Evolutionary conservation across 495 filamentous ascomycete species (phyloP).

Genomic region (Penicillium lividum): DNA sequence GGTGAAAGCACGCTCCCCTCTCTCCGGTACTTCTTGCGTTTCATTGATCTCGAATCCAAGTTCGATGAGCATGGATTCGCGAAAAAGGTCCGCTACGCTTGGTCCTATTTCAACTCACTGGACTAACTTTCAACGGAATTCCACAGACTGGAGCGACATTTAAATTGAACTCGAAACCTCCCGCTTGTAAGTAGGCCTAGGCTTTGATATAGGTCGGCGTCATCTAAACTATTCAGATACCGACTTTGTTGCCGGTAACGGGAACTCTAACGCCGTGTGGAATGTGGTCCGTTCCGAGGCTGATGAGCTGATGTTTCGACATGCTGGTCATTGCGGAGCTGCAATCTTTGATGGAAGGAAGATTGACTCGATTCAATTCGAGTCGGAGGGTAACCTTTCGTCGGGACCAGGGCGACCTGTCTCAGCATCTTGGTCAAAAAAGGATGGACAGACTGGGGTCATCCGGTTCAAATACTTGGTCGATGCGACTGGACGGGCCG

Average conservation of each 20-base stretch:
- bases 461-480: conserved; percentile 40
- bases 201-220: no score
- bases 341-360: conserved; percentile 48
- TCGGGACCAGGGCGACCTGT: conserved; percentile 43
- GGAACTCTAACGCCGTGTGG: conserved; percentile 40
- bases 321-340: conserved; percentile 48
- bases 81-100: conserved; percentile 36
- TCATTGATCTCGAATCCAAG: conserved; percentile 46
- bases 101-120: no score
- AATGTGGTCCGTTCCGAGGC: conserved; percentile 56
- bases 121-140: background rate
- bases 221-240: conserved; percentile 27
- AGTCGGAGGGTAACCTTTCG: conserved; percentile 9
- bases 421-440: conserved; percentile 45
- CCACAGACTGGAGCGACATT: conserved; percentile 45
- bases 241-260: conserved; percentile 48
- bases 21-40: conserved; percentile 46
- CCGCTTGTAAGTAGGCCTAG: conserved; percentile 8
- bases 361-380: conserved; percentile 29
- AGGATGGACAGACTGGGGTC: conserved; percentile 40
- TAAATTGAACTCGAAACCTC: conserved; percentile 39
- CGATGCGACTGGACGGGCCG: conserved; percentile 40
- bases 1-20: conserved; percentile 52
- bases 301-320: conserved; percentile 52
- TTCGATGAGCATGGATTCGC: conserved; percentile 48